Conservation (phyloP, 73 alveolate genomes). For the Uronychia setigera region DNA sequence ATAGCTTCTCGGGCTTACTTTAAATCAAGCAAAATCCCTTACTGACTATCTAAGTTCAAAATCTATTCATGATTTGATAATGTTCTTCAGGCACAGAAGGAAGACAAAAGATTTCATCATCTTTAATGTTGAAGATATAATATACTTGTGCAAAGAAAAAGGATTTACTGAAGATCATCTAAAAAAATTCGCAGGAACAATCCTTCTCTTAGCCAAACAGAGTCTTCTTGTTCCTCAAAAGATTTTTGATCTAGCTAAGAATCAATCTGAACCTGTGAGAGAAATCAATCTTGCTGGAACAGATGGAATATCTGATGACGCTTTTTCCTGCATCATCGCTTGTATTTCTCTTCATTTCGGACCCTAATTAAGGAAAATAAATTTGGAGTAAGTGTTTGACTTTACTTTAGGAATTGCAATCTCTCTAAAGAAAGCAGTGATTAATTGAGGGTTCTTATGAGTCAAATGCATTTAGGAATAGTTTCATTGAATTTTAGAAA, state of each 20-base stretch:
- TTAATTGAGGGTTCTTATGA: neutral
- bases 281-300: neutral
- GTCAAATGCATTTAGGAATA: neutral
- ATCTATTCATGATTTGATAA: slow-evolving; percentile 38
- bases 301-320: neutral
- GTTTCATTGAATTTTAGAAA: neutral
- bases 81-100: slow-evolving; percentile 27
- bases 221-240: slow-evolving; percentile 39
- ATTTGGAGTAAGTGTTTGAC: neutral
- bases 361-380: neutral
- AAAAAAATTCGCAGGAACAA: slow-evolving; percentile 12
- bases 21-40: slow-evolving; percentile 12
- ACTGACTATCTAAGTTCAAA: slow-evolving; percentile 2
- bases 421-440: neutral
- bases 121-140: slow-evolving; percentile 30
- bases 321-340: neutral
- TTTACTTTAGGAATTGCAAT: neutral
- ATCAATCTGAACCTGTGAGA: neutral
- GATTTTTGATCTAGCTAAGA: slow-evolving; percentile 35
- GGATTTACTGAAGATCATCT: slow-evolving; percentile 5
- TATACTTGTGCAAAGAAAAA: slow-evolving; percentile 22
- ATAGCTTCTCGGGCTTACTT: neutral
- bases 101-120: slow-evolving; percentile 32
- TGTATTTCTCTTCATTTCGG: neutral
- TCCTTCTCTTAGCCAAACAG: slow-evolving; percentile 33